A percentile compares a stretch with the other conserved stretches of the same genome.
These are phyloP conservation scores for Suillus placidus DNA, from an alignment of 768 basidiomycete species.

Conservation along the genomic window DNA sequence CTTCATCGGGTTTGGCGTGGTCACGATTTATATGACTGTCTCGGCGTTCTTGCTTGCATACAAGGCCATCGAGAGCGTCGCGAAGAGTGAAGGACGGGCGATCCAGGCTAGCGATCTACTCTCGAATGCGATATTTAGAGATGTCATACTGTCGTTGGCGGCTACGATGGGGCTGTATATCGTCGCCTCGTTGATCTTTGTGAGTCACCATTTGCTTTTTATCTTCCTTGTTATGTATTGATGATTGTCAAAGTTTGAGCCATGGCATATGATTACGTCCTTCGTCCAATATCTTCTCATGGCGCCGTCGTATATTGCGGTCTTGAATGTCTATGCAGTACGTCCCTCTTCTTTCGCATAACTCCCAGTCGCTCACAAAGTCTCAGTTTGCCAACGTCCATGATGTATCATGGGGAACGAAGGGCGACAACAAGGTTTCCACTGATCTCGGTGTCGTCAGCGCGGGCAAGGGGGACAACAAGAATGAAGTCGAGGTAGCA, in stretches of 20 bases:
- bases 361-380: constrained; percentile 6
- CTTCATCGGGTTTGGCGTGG: constrained; percentile 83
- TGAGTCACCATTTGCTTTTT: constrained; percentile 45
- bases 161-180: constrained; percentile 93
- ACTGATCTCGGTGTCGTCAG: constrained; percentile 86
- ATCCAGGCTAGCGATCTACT: constrained; percentile 66
- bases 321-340: constrained; percentile 89
- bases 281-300: constrained; percentile 92
- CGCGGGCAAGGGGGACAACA: constrained; percentile 53
- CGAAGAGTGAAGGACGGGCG: constrained; percentile 44
- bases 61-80: constrained; percentile 72
- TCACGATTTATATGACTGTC: constrained; percentile 97
- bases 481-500: constrained; percentile 84
- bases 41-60: constrained; percentile 82
- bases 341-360: constrained; percentile 11
- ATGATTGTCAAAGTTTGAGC: constrained; percentile 70
- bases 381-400: constrained; percentile 81
- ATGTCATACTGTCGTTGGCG: constrained; percentile 82
- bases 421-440: constrained; percentile 85
- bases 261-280: constrained; percentile 98
- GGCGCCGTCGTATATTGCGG: constrained; percentile 92
- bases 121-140: constrained; percentile 77
- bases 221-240: background rate
- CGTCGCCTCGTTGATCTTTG: constrained; percentile 79
- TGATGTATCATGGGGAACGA: constrained; percentile 95